Percentiles rank a stretch among this genome's conserved stretches.
Evolutionary conservation across 352 stramenopile genomes (phyloP).

Genomic region (Phytophthora multivora): DNA sequence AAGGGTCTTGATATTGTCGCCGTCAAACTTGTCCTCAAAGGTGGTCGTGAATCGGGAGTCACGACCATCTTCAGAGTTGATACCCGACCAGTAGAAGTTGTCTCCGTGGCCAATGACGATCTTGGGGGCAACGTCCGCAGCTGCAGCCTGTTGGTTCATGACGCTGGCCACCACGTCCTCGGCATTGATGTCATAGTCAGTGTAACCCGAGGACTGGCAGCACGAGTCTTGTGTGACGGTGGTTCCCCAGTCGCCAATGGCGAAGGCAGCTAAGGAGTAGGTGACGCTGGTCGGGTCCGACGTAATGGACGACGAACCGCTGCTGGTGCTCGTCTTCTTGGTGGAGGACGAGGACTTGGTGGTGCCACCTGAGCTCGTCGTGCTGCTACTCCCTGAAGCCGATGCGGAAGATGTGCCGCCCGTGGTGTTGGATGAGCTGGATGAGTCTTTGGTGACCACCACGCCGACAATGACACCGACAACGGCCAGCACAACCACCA

Average conservation of each 20-base stretch:
- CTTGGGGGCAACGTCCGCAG: slow-evolving; percentile 50
- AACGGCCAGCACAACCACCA: slow-evolving; percentile 50
- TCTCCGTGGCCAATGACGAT: slow-evolving; percentile 65
- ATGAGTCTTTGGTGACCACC: slow-evolving; percentile 34
- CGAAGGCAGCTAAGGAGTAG: slow-evolving; percentile 64
- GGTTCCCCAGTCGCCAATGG: slow-evolving; percentile 76
- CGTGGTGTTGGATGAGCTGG: slow-evolving; percentile 31
- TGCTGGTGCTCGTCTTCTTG: slow-evolving; percentile 30
- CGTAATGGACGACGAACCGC: slow-evolving; percentile 31
- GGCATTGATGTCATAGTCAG: slow-evolving; percentile 64
- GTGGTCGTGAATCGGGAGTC: slow-evolving; percentile 58
- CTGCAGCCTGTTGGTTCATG: slow-evolving; percentile 56
- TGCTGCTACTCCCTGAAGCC: slow-evolving; percentile 15
- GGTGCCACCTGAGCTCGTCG: slow-evolving; percentile 22
- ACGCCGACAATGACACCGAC: slow-evolving; percentile 57
- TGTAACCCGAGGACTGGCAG: slow-evolving; percentile 61
- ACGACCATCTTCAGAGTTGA: slow-evolving; percentile 48
- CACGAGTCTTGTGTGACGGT: slow-evolving; percentile 68
- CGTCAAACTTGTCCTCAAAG: slow-evolving; percentile 65
- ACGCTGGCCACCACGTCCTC: slow-evolving; percentile 59
- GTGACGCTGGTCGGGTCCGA: slow-evolving; percentile 38
- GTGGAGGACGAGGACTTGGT: slow-evolving; percentile 27
- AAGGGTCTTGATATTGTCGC: slow-evolving; percentile 49
- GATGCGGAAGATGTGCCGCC: slow-evolving; percentile 23
- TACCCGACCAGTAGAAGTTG: slow-evolving; percentile 76